Percentiles rank a stretch among this genome's conserved stretches.
phyloP scores from a whole-genome alignment of 1,284 basidiomycete genomes.

The Schizophyllum amplum region DNA sequence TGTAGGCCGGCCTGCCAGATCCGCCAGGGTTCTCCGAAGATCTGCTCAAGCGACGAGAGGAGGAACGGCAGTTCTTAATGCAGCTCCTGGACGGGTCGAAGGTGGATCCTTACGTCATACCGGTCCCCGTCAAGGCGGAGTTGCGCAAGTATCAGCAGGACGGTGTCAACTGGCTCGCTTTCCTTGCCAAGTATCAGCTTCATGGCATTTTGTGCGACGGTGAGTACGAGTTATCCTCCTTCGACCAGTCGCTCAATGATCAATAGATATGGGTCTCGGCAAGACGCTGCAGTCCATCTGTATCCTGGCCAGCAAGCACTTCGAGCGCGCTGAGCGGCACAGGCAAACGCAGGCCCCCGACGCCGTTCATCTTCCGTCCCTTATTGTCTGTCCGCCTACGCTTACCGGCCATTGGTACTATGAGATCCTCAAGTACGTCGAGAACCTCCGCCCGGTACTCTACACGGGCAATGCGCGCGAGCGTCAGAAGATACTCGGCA shows the following conservation, averaged over 20 bases:
- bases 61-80: slow-evolving; percentile 87
- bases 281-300: slow-evolving; percentile 99
- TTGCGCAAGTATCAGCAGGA: slow-evolving; percentile 97
- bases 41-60: slow-evolving; percentile 79
- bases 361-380: slow-evolving; percentile 81
- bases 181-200: slow-evolving; percentile 94
- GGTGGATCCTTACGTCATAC: slow-evolving; percentile 86
- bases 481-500: slow-evolving; percentile 63
- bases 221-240: slow-evolving; percentile 27
- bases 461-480: slow-evolving; percentile 91
- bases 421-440: slow-evolving; percentile 91
- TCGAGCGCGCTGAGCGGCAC: slow-evolving; percentile 73
- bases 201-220: slow-evolving; percentile 99
- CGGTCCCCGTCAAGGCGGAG: slow-evolving; percentile 88
- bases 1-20: slow-evolving; percentile 87
- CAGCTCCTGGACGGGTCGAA: slow-evolving; percentile 94
- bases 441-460: slow-evolving; percentile 78
- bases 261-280: slow-evolving; percentile 92
- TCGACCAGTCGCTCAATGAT: neutral
- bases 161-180: slow-evolving; percentile 98
- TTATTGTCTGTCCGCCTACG: slow-evolving; percentile 96
- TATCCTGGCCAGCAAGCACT: slow-evolving; percentile 91
- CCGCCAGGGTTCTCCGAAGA: slow-evolving; percentile 90
- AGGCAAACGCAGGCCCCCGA: slow-evolving; percentile 69
- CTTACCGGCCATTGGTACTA: slow-evolving; percentile 98